Conservation (phyloP, 805 yeast genomes). For the Starmerella stigmatis region DNA sequence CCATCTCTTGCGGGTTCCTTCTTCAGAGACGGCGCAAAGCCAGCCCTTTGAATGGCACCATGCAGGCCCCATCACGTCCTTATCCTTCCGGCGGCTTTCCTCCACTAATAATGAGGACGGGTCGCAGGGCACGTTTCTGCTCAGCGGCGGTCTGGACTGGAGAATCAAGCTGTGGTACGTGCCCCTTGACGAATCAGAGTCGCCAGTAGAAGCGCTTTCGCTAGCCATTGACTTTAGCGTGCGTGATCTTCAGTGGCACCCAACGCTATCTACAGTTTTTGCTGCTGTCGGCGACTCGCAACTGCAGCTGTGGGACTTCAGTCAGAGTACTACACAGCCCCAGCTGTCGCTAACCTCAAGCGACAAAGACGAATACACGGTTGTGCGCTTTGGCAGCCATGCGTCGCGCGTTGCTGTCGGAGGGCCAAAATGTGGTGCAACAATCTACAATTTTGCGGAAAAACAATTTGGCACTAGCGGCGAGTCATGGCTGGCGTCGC, state of each 20-base stretch:
- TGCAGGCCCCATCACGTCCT: constrained; percentile 11
- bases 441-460: not conserved
- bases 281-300: constrained; percentile 14
- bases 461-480: constrained; percentile 5
- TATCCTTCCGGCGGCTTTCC: constrained; percentile 7
- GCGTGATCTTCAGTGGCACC: constrained; percentile 14
- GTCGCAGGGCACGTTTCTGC: constrained; percentile 4
- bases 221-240: constrained; percentile 12
- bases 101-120: constrained; percentile 1
- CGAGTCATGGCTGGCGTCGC: constrained; percentile 5
- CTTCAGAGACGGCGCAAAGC: constrained; percentile 1
- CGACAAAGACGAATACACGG: not conserved
- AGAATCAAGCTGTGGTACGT: constrained; percentile 16
- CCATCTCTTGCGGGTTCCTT: constrained; percentile 15
- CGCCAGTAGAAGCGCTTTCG: not conserved
- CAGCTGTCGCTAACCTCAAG: not conserved
- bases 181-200: constrained; percentile 9
- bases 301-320: constrained; percentile 18
- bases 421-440: not conserved
- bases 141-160: constrained; percentile 22
- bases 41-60: constrained; percentile 11
- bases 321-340: constrained; percentile 11
- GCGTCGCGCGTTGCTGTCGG: constrained; percentile 3
- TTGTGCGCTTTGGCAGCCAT: not conserved
- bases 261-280: constrained; percentile 11